A percentile compares a stretch with the other conserved stretches of the same genome.
phyloP scores from a whole-genome alignment of 768 basidiomycete species.

The Xerocomellus dryophilus region DNA sequence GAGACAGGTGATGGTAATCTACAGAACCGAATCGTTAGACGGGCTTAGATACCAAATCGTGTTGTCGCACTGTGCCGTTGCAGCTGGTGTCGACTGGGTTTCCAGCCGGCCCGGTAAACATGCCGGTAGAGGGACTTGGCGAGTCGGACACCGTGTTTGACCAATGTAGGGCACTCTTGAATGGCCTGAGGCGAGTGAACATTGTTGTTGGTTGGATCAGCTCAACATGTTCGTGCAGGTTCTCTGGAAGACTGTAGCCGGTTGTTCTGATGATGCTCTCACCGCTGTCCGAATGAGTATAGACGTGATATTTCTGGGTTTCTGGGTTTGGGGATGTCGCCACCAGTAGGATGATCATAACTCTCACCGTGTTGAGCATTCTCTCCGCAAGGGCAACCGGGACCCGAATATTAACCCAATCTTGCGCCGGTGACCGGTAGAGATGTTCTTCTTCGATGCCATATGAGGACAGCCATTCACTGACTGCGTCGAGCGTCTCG shows the following conservation, averaged over 20 bases:
- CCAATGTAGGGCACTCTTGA: slow-evolving; percentile 41
- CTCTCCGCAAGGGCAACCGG: slow-evolving; percentile 60
- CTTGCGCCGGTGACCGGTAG: slow-evolving; percentile 58
- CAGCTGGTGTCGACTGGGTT: slow-evolving; percentile 46
- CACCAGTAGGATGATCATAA: too few relatives aligned
- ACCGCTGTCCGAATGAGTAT: slow-evolving; percentile 51
- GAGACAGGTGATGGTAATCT: slow-evolving; percentile 53
- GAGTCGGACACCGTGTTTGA: slow-evolving; percentile 7
- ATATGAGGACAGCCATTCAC: slow-evolving; percentile 59
- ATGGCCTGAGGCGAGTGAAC: slow-evolving; percentile 49
- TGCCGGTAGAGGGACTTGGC: slow-evolving; percentile 1
- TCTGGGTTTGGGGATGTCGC: not conserved
- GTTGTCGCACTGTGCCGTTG: slow-evolving; percentile 32
- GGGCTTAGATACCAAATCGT: not conserved
- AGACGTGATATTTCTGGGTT: slow-evolving; percentile 60
- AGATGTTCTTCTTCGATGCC: slow-evolving; percentile 49
- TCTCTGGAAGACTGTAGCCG: slow-evolving; percentile 61
- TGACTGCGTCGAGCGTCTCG: slow-evolving; percentile 50
- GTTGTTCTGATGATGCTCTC: slow-evolving; percentile 62
- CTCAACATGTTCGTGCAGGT: slow-evolving; percentile 59
- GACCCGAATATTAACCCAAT: slow-evolving; percentile 63
- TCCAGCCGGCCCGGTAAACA: slow-evolving; percentile 31
- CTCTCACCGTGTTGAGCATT: slow-evolving; percentile 63
- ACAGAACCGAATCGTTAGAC: not conserved
- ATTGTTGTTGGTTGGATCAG: slow-evolving; percentile 71